A percentile compares a stretch with the other conserved stretches of the same genome.
Evolutionary conservation across 306 rosid species (phyloP).

Genomic region (Ziziphus jujuba): DNA sequence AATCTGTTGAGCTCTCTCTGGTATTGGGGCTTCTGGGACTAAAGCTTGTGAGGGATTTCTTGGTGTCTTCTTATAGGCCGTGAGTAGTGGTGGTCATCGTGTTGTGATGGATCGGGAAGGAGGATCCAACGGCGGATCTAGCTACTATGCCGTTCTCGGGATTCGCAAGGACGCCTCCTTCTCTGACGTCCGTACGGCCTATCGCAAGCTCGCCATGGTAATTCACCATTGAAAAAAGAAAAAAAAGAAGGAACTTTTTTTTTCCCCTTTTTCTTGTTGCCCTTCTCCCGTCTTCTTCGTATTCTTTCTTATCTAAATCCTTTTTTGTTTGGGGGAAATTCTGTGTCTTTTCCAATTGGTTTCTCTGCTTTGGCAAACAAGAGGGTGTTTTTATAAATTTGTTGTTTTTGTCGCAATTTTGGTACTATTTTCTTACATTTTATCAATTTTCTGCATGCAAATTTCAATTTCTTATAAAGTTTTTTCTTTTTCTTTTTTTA

Average conservation of each 20-base stretch:
- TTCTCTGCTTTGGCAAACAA: too few relatives aligned
- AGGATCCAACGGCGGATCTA: conserved; percentile 77
- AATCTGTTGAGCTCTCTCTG: not conserved
- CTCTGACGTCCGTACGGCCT: conserved; percentile 87
- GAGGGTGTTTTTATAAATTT: not conserved
- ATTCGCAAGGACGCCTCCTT: conserved; percentile 79
- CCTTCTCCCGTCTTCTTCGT: too few relatives aligned
- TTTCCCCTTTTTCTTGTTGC: not conserved
- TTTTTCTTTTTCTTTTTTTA: not conserved
- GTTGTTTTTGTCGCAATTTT: not conserved
- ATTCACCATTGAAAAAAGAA: not conserved
- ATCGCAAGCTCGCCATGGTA: conserved; percentile 92
- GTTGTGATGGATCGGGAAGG: conserved; percentile 72
- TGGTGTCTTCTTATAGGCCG: not conserved
- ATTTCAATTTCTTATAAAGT: not conserved
- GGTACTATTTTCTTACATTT: not conserved
- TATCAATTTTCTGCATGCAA: too few relatives aligned
- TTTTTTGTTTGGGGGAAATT: not conserved
- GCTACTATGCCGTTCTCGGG: conserved; percentile 82
- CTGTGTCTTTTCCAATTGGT: not conserved
- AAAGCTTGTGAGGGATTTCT: not conserved
- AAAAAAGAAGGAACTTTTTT: not conserved
- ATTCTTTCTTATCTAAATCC: too few relatives aligned
- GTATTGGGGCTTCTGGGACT: not conserved
- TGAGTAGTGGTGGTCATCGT: not conserved